phyloP scores from a whole-genome alignment of 164 flowering plant genomes.

The Amborella trichopoda region DNA sequence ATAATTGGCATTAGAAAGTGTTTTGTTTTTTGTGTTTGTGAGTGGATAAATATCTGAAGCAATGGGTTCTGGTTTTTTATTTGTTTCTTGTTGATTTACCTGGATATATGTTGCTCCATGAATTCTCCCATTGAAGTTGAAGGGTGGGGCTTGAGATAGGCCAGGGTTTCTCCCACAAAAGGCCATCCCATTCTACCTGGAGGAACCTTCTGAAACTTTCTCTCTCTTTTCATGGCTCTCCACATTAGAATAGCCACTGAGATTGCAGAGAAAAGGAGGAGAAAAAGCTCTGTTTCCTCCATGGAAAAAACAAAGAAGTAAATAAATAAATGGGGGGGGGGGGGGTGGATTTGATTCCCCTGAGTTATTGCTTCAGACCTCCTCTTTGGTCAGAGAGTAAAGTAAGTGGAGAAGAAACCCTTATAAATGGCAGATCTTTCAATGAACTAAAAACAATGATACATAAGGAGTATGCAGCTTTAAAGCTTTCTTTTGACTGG shows the following conservation, averaged over 20 bases:
- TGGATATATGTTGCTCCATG: constrained; percentile 86
- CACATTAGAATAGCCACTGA: too few relatives aligned
- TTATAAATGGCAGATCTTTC: neutral
- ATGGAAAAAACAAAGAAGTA: too few relatives aligned
- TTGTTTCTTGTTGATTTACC: constrained; percentile 21
- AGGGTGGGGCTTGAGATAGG: constrained; percentile 62
- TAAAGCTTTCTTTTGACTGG: too few relatives aligned
- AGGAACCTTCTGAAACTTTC: constrained; percentile 41
- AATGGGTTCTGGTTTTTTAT: neutral
- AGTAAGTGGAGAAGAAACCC: neutral
- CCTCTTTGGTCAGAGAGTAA: neutral
- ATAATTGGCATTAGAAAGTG: too few relatives aligned
- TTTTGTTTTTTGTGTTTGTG: too few relatives aligned
- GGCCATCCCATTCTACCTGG: constrained; percentile 89
- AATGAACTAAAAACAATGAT: neutral
- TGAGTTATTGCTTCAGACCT: constrained; percentile 5
- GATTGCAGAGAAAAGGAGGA: constrained; percentile 31
- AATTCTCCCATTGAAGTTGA: constrained; percentile 65
- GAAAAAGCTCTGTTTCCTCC: constrained; percentile 35
- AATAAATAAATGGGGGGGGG: too few relatives aligned
- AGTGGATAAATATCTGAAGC: too few relatives aligned
- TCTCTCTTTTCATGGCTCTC: constrained; percentile 24
- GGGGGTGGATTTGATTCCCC: neutral
- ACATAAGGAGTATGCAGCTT: neutral
- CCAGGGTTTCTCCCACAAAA: constrained; percentile 74